These are phyloP conservation scores for Dendrobium nobile DNA, from an alignment of 106 monocot genomes.

Conservation along the genomic window DNA sequence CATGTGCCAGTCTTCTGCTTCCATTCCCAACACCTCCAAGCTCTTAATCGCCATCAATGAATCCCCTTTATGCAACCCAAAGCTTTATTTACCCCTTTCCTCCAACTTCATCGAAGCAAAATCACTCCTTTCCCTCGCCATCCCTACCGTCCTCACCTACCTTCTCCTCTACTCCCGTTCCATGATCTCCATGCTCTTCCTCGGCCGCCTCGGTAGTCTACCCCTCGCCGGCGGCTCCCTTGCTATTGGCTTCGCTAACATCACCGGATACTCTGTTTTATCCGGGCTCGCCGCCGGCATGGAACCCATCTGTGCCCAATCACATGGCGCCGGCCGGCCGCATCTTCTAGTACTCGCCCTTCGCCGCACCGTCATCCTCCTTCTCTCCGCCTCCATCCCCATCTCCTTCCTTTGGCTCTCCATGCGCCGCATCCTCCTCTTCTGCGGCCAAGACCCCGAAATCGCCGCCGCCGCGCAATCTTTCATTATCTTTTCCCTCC, in stretches of 20 bases:
- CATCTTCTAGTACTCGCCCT: slow-evolving; percentile 20
- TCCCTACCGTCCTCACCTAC: slow-evolving; percentile 47
- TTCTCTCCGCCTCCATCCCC: slow-evolving; percentile 25
- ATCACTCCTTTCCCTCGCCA: slow-evolving; percentile 29
- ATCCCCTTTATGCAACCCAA: not conserved
- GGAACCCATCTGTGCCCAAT: slow-evolving; percentile 88
- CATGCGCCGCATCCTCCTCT: slow-evolving; percentile 35
- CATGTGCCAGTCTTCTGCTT: not conserved
- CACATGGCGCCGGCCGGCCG: slow-evolving; percentile 40
- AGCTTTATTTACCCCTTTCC: not conserved
- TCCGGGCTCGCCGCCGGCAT: slow-evolving; percentile 85
- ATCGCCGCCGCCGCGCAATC: slow-evolving; percentile 28
- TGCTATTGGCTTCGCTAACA: slow-evolving; percentile 84
- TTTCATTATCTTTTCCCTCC: slow-evolving; percentile 38
- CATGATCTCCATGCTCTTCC: slow-evolving; percentile 78
- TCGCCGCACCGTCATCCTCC: slow-evolving; percentile 30
- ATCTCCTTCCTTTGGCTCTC: slow-evolving; percentile 32
- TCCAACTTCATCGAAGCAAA: slow-evolving; percentile 17
- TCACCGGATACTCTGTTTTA: slow-evolving; percentile 89
- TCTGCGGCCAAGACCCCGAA: slow-evolving; percentile 24
- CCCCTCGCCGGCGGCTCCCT: slow-evolving; percentile 78
- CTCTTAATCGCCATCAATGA: not conserved
- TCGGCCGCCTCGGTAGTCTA: slow-evolving; percentile 59
- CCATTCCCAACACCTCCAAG: not conserved
- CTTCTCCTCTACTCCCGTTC: slow-evolving; percentile 73